Evolutionary conservation across 306 rosid genomes (phyloP), one percentile per base, ranked within the genome.

Genomic region (Vigna hirtella): DNA sequence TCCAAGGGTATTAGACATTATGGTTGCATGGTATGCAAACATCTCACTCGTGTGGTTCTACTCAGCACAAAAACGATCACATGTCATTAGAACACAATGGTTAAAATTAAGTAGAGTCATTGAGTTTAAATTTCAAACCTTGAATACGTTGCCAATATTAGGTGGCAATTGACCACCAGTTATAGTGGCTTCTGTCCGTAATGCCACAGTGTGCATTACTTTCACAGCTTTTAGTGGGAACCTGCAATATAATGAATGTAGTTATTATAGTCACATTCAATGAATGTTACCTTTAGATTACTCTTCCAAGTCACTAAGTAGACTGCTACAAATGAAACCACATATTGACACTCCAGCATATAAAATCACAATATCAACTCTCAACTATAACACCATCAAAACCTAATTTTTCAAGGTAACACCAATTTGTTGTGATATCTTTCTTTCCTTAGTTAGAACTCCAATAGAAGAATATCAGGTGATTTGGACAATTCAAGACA

Each of bases 21-120:
- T 89, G 82, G 98, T 95, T 73, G 98, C 98, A 78, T 95, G 98
- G 86, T 89, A 95, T 48, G 98, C 98, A 87, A 95, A 95, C 98
- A 92, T 95, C 88, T 92, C 98, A 3, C 98, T 95, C 98, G 89
- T 95, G 81, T 91, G 98, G 77, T 95, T 95, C 97, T 95, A 74
- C 81, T 81, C 18, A 69, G 5, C 36, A 32, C n/a, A 43, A 77
- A 83, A 79, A 12, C 61, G 56, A 65, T 17, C 72, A 78, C 50
- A 47, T 30, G 45, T 82, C 51, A 56, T n/a, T 18, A 34, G 56
- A 40, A 34, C 6, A 0, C 1, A 34, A 18, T 3, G 32, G 16
- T 16, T 30, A 42, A 20, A 30, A 67, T 14, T 40, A 66, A 48
- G 22, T 15, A 18, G 62, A 16, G 55, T 14, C 4, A 56, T 69